Conservation (phyloP, 2,329 filamentous ascomycete species). For the Tolypocladium guangdongense region DNA sequence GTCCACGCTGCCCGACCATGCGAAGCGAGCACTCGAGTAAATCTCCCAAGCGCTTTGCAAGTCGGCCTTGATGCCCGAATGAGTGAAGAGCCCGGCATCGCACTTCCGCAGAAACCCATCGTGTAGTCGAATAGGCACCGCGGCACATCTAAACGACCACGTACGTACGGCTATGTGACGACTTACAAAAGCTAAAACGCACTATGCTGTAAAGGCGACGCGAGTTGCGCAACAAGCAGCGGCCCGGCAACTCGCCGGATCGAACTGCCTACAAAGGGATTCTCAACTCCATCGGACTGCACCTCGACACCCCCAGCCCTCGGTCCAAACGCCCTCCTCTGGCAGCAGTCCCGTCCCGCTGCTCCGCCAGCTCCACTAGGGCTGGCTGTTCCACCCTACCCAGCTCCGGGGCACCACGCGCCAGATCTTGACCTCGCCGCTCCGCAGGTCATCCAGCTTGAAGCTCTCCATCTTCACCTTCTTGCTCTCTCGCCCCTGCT, state of each 20-base stretch:
- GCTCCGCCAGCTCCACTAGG: constrained; percentile 30
- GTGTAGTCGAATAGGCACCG: not conserved
- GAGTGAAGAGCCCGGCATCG: too few species aligned
- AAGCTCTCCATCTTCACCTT: constrained; percentile 94
- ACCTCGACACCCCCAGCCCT: not conserved
- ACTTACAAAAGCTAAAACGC: not conserved
- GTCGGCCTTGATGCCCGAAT: too few species aligned
- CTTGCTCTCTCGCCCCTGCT: constrained; percentile 86
- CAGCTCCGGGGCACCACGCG: constrained; percentile 84
- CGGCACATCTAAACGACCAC: not conserved
- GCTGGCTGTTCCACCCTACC: constrained; percentile 73
- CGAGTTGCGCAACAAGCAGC: not conserved
- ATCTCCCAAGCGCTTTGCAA: too few species aligned
- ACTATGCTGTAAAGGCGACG: not conserved
- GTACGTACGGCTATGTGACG: not conserved
- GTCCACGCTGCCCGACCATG: too few species aligned
- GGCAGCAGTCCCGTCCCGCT: not conserved
- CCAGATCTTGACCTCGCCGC: constrained; percentile 96
- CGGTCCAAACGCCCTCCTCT: not conserved
- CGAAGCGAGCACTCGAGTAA: too few species aligned
- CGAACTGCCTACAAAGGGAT: not conserved
- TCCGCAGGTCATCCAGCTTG: constrained; percentile 81
- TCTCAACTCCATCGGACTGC: not conserved
- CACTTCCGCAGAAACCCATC: not conserved
- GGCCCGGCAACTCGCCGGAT: not conserved